Evolutionary conservation across 495 filamentous ascomycete species (phyloP), one percentile per base, ranked within the genome.

Genomic region (Hypoxylon crocopeplum): DNA sequence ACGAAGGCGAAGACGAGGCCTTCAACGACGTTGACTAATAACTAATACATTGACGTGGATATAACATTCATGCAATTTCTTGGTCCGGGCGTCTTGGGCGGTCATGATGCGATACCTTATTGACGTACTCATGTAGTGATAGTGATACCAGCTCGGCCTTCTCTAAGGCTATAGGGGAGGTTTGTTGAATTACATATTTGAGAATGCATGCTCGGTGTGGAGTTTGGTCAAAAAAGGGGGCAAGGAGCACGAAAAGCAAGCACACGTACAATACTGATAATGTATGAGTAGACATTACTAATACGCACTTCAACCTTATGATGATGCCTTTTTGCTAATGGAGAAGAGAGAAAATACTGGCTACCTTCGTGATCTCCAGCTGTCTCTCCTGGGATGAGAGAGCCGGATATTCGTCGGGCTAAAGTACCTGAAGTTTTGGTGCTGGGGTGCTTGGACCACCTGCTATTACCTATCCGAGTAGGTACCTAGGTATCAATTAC

Each of bases 21-120:
- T 69, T 74, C 40, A 78, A 65, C 42, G 67, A 66, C 16, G 54
- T 56, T 16, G 59, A 66, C 47, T 66, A 59, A 56, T 54, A 47
- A 24, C 12, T 48, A 50, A 46, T 56, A 40, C 10, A 21, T 50
- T 27, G 25, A 25, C 39, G 39, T 20, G 15, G 47, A 40, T 22
- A 56, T 57, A 53, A 22, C 32, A 27, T 37, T 5, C 32, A 34
- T 39, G 24, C 30, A 33, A n/a, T 40, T 56, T 33, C 20, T 3
- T n/a, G 10, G 29, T 20, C 27, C 5, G 29, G 62, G 62, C 37
- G 54, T 66, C 46, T 66, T 57, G 30, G 50, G 54, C n/a, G 40
- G 53, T 49, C 33, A 52, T 44, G 41, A 41, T 15, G 25, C 25
- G 36, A 56, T 56, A 29, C 36, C 44, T 45, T 49, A 30, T 8